These are phyloP conservation scores for Metarhizium humberi DNA, from an alignment of 2,329 filamentous ascomycete species.

Conservation along the genomic window DNA sequence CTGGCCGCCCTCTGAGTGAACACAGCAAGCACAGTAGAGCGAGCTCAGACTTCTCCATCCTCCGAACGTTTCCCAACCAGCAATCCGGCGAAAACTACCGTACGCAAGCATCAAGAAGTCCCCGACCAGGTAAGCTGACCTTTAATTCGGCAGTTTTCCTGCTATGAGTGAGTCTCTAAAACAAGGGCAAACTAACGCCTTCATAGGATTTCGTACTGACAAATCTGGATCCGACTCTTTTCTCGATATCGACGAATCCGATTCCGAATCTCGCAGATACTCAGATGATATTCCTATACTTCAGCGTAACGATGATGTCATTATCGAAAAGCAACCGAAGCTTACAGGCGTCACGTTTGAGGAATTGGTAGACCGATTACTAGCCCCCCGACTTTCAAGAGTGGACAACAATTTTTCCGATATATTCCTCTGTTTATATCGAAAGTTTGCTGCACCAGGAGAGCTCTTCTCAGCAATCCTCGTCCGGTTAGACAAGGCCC, in stretches of 20 bases:
- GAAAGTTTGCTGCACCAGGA: conserved; percentile 80
- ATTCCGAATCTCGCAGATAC: conserved; percentile 54
- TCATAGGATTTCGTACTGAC: conserved; percentile 45
- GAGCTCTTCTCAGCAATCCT: conserved; percentile 72
- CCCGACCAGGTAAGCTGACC: conserved; percentile 17
- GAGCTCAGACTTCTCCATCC: conserved; percentile 59
- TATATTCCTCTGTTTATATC: conserved; percentile 86
- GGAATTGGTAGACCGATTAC: conserved; percentile 77
- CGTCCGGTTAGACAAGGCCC: conserved; percentile 61
- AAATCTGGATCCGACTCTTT: conserved; percentile 43
- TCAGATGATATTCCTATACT: conserved; percentile 60
- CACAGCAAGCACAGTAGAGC: conserved; percentile 60
- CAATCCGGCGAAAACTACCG: conserved; percentile 29
- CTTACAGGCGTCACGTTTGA: conserved; percentile 49
- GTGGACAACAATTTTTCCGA: conserved; percentile 82
- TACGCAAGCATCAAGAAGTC: conserved; percentile 21
- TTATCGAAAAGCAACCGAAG: conserved; percentile 41
- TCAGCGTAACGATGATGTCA: conserved; percentile 55
- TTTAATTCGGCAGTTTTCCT: neutral
- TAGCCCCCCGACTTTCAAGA: conserved; percentile 73
- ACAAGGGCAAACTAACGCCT: conserved; percentile 29
- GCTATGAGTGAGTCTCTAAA: neutral
- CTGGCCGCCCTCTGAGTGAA: conserved; percentile 45
- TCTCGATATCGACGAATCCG: conserved; percentile 61
- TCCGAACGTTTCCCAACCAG: conserved; percentile 43